Conservation (phyloP, 106 monocot genomes). For the Allium cepa region DNA sequence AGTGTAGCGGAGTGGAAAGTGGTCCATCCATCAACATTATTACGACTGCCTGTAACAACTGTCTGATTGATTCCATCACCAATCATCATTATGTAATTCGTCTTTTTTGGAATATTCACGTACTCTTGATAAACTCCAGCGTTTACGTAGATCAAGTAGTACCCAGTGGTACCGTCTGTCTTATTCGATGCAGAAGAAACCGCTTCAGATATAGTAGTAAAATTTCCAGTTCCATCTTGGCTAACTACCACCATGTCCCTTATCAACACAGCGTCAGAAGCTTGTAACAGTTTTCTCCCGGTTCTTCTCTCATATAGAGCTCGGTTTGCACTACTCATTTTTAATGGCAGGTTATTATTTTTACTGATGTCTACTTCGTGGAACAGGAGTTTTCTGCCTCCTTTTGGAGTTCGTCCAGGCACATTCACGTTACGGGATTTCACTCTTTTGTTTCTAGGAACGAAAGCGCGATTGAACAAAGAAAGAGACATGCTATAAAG, state of each 20-base stretch:
- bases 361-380: conserved; percentile 12
- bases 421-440: not conserved
- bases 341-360: conserved; percentile 16
- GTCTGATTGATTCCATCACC: conserved; percentile 64
- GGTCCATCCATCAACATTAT: conserved; percentile 47
- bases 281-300: conserved; percentile 25
- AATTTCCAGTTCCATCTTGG: conserved; percentile 40
- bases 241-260: conserved; percentile 35
- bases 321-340: conserved; percentile 11
- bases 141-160: conserved; percentile 41
- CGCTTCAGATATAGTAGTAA: conserved; percentile 37
- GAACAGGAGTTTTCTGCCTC: conserved; percentile 23
- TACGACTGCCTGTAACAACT: conserved; percentile 48
- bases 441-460: conserved; percentile 13
- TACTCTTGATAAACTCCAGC: conserved; percentile 65
- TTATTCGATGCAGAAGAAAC: conserved; percentile 42
- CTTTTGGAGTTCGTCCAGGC: conserved; percentile 4
- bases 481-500: conserved; percentile 65
- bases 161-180: conserved; percentile 24
- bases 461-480: conserved; percentile 53
- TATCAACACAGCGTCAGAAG: conserved; percentile 16
- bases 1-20: conserved; percentile 56
- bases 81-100: conserved; percentile 58
- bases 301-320: conserved; percentile 23
- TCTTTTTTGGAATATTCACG: conserved; percentile 38